These are phyloP conservation scores for Smallanthus sonchifolius DNA, from an alignment of 129 eudicot genomes.

Conservation along the genomic window DNA sequence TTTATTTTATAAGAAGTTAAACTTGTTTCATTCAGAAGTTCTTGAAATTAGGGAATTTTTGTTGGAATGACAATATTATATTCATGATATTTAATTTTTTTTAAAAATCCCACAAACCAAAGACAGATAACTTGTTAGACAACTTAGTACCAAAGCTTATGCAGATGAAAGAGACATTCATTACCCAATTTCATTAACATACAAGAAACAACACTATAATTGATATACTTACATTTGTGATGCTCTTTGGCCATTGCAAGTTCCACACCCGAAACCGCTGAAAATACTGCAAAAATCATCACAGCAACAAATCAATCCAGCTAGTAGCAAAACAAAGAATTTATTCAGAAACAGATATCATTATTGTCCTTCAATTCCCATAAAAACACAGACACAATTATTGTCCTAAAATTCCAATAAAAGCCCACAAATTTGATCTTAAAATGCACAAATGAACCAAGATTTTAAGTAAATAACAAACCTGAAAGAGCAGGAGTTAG, in stretches of 20 bases:
- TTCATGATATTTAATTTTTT: neutral
- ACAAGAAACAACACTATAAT: constrained; percentile 1
- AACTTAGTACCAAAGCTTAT: neutral
- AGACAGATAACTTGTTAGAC: constrained; percentile 4
- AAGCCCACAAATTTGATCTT: neutral
- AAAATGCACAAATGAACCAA: neutral
- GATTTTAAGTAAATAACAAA: neutral
- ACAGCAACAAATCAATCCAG: constrained; percentile 9
- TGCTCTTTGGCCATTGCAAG: constrained; percentile 81
- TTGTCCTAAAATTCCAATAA: neutral
- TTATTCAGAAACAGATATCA: neutral
- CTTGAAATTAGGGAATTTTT: neutral
- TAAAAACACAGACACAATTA: neutral
- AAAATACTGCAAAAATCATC: constrained; percentile 61
- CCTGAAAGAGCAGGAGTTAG: constrained; percentile 95
- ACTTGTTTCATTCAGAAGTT: constrained; percentile 10
- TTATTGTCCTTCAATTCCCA: neutral
- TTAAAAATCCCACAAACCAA: neutral
- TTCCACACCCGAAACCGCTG: constrained; percentile 94
- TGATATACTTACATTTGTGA: constrained; percentile 60
- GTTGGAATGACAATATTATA: constrained; percentile 4
- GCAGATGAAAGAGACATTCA: neutral
- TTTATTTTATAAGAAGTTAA: constrained; percentile 7
- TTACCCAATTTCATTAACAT: neutral
- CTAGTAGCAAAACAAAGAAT: neutral